Conservation (phyloP, 176 grass and related monocot genomes). For the bread wheat (Triticum aestivum) region DNA sequence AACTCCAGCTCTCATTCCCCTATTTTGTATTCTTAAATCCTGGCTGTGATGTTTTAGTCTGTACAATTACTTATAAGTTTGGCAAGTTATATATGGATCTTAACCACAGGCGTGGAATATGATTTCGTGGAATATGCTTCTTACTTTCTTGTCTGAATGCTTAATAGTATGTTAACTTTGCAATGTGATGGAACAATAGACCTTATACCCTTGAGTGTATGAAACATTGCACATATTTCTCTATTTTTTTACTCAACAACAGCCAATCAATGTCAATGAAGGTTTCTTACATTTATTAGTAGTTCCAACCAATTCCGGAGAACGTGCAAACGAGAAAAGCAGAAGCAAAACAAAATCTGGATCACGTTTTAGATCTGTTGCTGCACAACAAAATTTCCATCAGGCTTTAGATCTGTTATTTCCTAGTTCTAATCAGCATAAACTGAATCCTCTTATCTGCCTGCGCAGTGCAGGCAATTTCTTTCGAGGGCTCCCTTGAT, state of each 20-base stretch:
- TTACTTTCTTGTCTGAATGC: neutral
- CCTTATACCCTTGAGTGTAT: neutral
- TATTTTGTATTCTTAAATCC: neutral
- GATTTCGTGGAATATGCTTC: neutral
- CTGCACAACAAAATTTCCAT: neutral
- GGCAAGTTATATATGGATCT: neutral
- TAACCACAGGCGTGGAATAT: neutral
- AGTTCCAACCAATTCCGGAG: constrained; percentile 11
- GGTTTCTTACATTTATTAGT: neutral
- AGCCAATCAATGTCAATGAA: neutral
- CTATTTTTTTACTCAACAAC: neutral
- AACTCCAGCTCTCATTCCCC: neutral
- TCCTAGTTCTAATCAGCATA: neutral
- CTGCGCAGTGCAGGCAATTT: constrained; percentile 17
- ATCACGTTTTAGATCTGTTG: neutral
- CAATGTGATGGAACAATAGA: neutral
- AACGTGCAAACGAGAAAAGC: neutral
- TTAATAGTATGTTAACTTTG: neutral
- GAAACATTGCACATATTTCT: neutral
- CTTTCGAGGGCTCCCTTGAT: neutral
- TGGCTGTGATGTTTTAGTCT: neutral
- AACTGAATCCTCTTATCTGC: constrained; percentile 1
- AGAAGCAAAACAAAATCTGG: neutral
- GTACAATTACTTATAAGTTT: neutral
- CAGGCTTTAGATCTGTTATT: neutral